Evolutionary conservation across 495 filamentous ascomycete genomes (phyloP), one percentile per base, ranked within the genome.

Genomic region (Pseudoneurospora amorphoporcata): DNA sequence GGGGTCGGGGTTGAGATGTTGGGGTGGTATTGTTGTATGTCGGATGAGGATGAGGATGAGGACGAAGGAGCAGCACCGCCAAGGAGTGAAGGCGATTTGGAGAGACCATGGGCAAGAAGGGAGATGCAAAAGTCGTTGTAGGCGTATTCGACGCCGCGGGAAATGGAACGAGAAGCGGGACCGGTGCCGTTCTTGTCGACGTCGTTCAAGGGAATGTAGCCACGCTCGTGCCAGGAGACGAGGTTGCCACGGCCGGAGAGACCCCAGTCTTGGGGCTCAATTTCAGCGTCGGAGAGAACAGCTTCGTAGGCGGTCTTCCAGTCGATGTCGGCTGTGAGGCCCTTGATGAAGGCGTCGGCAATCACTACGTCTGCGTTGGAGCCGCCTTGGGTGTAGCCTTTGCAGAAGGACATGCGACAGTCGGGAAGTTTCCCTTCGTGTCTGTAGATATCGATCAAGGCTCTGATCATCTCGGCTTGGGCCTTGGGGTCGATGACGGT

Each of bases 341-440:
- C 87, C 75, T 93, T 93, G 35, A 93, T 65, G 70, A 87, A 92
- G 0, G 89, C 87, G 73, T 93, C 91, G 9, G 87, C 86, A 14
- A 93, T 82, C 14, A 93, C 81, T 0, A 92, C 86, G 75, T 93
- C 91, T 3, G 91, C 90, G 74, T 93, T 93, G 7, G 90, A 92
- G 0, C 91, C 91, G 16, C 91, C 91, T 75, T 93, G 91, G 4
- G 90, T 91, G 72, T 79, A 89, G 8, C 90, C 90, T 77, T 91
- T 91, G 80, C 87, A 89, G 37, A 90, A 87, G 65, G 82, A 84
- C 79, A 88, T 89, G 32, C 87, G 80, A 61, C 88, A 88, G 71
- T 90, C 88, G 29, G 87, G 87, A 0, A 90, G 80, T 58, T 86
- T 88, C 0, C 87, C 85, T 76, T 90, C 88, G 73, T 90, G 83